Conservation (phyloP, 306 rosid species). For the Vicia sativa region DNA sequence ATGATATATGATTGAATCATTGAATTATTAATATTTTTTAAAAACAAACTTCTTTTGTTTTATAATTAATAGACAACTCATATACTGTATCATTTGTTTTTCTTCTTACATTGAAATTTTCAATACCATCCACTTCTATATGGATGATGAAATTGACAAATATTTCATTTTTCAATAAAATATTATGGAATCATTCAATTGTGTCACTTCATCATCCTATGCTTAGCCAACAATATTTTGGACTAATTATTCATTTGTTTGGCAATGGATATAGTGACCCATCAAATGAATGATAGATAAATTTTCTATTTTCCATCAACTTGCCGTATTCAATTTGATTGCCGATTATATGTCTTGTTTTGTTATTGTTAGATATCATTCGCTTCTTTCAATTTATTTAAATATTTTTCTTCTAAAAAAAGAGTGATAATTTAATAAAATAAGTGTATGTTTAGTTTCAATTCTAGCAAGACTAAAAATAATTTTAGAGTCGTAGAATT, state of each 20-base stretch:
- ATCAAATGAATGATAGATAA: constrained; percentile 37
- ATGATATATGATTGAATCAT: constrained; percentile 34
- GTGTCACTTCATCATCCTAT: constrained; percentile 32
- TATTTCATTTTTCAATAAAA: constrained; percentile 9
- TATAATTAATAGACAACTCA: no score
- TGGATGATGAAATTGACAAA: constrained; percentile 44
- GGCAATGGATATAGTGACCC: constrained; percentile 32
- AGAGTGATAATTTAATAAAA: no score
- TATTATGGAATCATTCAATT: constrained; percentile 39
- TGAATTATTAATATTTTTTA: no score
- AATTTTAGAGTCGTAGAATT: no score
- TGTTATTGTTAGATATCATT: constrained; percentile 33
- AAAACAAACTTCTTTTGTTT: no score
- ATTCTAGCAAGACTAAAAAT: no score
- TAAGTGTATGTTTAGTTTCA: no score
- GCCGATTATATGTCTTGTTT: constrained; percentile 35
- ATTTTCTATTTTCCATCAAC: constrained; percentile 36
- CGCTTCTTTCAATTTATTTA: constrained; percentile 3
- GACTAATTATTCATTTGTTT: constrained; percentile 32
- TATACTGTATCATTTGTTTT: not conserved
- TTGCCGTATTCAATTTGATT: constrained; percentile 51
- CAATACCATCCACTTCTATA: constrained; percentile 36
- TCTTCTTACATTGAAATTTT: constrained; percentile 23
- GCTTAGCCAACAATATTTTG: constrained; percentile 28
- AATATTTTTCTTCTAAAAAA: no score